Percentiles rank a stretch among this genome's conserved stretches.
Conservation (phyloP, 1,139 yeast species). For the Hansenula anomala region DNA sequence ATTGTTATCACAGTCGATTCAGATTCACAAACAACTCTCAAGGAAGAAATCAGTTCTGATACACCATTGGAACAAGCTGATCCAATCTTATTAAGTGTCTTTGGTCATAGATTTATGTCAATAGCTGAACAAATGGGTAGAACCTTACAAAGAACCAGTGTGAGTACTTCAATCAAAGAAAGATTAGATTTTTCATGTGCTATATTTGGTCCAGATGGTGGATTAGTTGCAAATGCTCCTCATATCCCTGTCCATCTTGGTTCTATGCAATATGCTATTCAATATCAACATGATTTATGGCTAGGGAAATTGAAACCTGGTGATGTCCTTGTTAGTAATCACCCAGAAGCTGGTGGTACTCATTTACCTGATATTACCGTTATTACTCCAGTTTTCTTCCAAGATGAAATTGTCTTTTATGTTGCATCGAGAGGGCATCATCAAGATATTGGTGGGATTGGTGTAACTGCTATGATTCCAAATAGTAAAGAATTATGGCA, state of each 20-base stretch:
- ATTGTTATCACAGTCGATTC: conserved; percentile 35
- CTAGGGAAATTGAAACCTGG: conserved; percentile 55
- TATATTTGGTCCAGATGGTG: conserved; percentile 68
- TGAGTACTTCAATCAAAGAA: conserved; percentile 83
- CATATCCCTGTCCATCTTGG: conserved; percentile 87
- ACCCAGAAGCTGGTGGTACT: conserved; percentile 78
- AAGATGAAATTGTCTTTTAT: conserved; percentile 32
- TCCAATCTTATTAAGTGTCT: conserved; percentile 70
- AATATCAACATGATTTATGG: conserved; percentile 63
- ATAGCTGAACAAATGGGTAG: conserved; percentile 90
- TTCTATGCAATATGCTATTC: conserved; percentile 82
- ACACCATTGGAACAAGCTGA: conserved; percentile 31
- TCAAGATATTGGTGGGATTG: conserved; percentile 45
- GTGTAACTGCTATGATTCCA: conserved; percentile 47
- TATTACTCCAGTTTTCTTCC: conserved; percentile 51
- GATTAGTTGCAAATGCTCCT: conserved; percentile 80
- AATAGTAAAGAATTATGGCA: conserved; percentile 40
- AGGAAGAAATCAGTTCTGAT: no score
- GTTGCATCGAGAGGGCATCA: conserved; percentile 50
- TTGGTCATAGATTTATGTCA: conserved; percentile 82
- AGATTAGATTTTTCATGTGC: conserved; percentile 85
- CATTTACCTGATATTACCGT: conserved; percentile 79
- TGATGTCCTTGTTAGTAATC: conserved; percentile 73
- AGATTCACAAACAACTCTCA: no score
- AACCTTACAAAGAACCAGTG: conserved; percentile 72